Evolutionary conservation across 2,329 filamentous ascomycete species (phyloP), one percentile per base, ranked within the genome.

Genomic region (Pseudocercospora fijiensis): DNA sequence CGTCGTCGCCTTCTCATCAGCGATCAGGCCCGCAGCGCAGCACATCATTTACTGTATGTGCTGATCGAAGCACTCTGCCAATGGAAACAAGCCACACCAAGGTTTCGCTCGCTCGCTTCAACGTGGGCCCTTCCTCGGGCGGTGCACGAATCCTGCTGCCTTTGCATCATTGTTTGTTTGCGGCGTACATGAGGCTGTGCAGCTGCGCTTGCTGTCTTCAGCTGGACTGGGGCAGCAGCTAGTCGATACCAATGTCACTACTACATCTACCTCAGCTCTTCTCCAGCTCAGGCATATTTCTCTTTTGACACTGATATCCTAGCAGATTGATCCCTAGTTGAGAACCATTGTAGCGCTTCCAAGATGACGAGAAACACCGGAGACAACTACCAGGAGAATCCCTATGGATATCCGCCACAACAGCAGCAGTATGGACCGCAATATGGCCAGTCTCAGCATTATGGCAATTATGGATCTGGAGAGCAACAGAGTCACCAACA

Each of bases 151-250:
- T 52, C 30, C 61, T 65, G 65, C 61, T 63, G 65, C 65, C 63
- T 65, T 22, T 51, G 91, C 87, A 60, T 93, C 89, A 70, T 86
- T n/a, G n/a, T n/a, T n/a, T n/a, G n/a, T n/a, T 79, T 43, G 85
- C 81, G 71, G 84, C 57, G 26, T 63, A 30, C 30, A 37, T 61
- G 66, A 58, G 66, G 66, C 66, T 64, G 64, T 68, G 66, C 58
- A 64, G 51, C 51, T 57, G 53, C 49, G 5, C 56, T 10, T 49
- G 22, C 45, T 26, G 18, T 16, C 11, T 53, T 65, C 53, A 61
- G 62, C 60, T 61, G 20, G 18, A 24, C n/a, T 28, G 16, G 26
- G 28, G 16, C 57, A 13, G 49, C 56, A 56, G 49, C 57, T 43
- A 51, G n/a, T 22, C n/a, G 41, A 10, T 61, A 60, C 58, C 28